Evolutionary conservation across 2,329 filamentous ascomycete genomes (phyloP).

Genomic region (Paraphoma sp.): DNA sequence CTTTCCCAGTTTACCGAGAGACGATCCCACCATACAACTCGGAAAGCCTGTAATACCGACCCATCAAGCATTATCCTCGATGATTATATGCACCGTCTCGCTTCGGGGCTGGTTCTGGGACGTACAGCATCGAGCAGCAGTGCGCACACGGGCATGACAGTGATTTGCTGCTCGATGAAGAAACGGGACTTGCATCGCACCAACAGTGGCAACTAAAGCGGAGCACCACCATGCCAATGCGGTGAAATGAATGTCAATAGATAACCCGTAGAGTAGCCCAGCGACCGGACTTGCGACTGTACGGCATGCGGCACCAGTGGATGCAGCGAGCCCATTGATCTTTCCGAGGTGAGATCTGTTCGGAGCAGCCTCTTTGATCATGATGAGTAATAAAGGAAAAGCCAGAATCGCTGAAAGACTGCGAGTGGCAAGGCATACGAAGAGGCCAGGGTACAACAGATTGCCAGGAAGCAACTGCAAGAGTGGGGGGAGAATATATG

Average conservation of each 20-base stretch:
- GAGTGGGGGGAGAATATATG: conserved; percentile 74
- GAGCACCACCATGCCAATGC: conserved; percentile 70
- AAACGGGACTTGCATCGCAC: conserved; percentile 63
- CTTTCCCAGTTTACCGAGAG: too few relatives aligned
- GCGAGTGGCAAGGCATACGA: conserved; percentile 68
- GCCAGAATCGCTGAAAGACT: conserved; percentile 73
- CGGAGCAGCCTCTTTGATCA: conserved; percentile 75
- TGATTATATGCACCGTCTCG: conserved; percentile 32
- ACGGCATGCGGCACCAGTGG: conserved; percentile 73
- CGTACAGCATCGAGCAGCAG: conserved; percentile 27
- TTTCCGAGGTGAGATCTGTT: conserved; percentile 68
- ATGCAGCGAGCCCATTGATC: conserved; percentile 76
- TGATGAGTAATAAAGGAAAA: conserved; percentile 72
- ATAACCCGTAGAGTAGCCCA: conserved; percentile 70
- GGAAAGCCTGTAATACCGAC: too few relatives aligned
- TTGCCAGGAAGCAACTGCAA: conserved; percentile 64
- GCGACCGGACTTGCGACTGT: conserved; percentile 73
- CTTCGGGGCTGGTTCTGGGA: conserved; percentile 20
- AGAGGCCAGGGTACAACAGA: conserved; percentile 67
- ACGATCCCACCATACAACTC: too few relatives aligned
- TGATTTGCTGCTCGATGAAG: conserved; percentile 57
- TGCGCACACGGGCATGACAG: conserved; percentile 35
- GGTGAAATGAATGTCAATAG: conserved; percentile 63
- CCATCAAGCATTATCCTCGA: conserved; percentile 20
- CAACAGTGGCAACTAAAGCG: conserved; percentile 61